Evolutionary conservation across 768 basidiomycete genomes (phyloP), one percentile per base, ranked within the genome.

Genomic region (Hemileccinum impolitum): DNA sequence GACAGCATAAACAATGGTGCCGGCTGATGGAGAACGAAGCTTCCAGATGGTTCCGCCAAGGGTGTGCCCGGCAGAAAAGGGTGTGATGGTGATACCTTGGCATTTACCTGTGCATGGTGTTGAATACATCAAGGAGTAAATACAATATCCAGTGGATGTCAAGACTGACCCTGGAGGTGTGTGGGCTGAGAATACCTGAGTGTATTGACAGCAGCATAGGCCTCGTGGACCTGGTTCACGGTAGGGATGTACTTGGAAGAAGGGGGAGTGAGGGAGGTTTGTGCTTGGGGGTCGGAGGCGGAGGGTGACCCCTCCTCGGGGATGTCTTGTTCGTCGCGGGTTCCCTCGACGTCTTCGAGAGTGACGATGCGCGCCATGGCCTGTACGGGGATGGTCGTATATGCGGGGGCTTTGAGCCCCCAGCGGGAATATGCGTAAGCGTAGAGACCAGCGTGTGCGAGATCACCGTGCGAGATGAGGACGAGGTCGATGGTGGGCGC

Each of bases 1-100:
- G 15, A 97, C 90, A 9, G 94, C 94, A 64, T 99, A 97, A 21
- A 98, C 74, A 30, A 98, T 87, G 3, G 96, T 97, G 3, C 94
- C 95, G 11, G 91, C 90, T 0, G 94, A 93, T 2, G 96, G 94
- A 0, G 94, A 97, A n/a, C 96, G 85, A 53, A 99, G 88, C 64
- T 97, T 97, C 94, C 94, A 98, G 54, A 99, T 89, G 6, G 94
- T 92, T 38, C 95, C 96, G 52, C 96, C 96, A 14, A 99, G 79
- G 0, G 91, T 91, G 66, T 97, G 94, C 0, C 95, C 96, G 12
- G 93, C 88, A 59, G 90, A 87, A 70, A 94, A 96, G 1, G 96
- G 93, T 15, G 94, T 94, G 54, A 99, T 90, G 2, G 93, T 94
- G 60, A 94, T 72, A 15, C 91, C 91, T 65, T 94, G 89, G 61